Evolutionary conservation across 164 flowering plant species (phyloP), one percentile per base, ranked within the genome.

Genomic region (Paratinospora sagittata): DNA sequence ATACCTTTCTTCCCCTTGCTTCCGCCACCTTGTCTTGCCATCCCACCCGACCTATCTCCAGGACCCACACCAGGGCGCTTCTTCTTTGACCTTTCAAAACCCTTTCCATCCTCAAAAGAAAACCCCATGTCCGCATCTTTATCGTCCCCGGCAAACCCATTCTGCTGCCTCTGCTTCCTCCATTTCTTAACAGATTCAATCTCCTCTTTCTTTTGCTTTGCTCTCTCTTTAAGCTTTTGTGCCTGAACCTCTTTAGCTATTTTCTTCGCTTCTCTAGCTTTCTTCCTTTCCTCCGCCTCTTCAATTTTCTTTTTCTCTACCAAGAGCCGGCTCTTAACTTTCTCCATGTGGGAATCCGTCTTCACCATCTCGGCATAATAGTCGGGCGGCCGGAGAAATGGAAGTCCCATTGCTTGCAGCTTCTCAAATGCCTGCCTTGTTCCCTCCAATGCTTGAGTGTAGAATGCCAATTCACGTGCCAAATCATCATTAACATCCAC

Each of bases 301-400:
- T 92, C 98, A 3, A 87, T 80, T 80, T 67, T 75, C 65, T 67
- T 91, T 86, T 89, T 89, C 82, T 90, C 95, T n/a, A 77, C 80
- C 83, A 93, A 74, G 57, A 91, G 92, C 63, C 83, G 79, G 26
- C 89, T 78, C 83, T 87, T 91, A 61, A 93, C 85, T 77, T 88
- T 93, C 81, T 72, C 89, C 97, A 91, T 90, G 82, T 91, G 98
- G 14, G 81, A 0, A 82, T 93, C 97, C 4, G 91, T 73, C 81
- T 93, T 91, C 74, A 88, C 97, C 97, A 93, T 93, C 82, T 91
- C 96, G 0, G 96, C 97, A 74, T 93, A 91, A 65, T 93, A 93
- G 73, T 93, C 98, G 5, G 87, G 43, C 12, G 98, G 98, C 82
- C 97, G 85, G 21, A 91, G 89, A 63, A 91, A 91, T 36, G 97